Evolutionary conservation across 176 grass and related monocot genomes (phyloP).

Genomic region (Chrysopogon serrulatus): DNA sequence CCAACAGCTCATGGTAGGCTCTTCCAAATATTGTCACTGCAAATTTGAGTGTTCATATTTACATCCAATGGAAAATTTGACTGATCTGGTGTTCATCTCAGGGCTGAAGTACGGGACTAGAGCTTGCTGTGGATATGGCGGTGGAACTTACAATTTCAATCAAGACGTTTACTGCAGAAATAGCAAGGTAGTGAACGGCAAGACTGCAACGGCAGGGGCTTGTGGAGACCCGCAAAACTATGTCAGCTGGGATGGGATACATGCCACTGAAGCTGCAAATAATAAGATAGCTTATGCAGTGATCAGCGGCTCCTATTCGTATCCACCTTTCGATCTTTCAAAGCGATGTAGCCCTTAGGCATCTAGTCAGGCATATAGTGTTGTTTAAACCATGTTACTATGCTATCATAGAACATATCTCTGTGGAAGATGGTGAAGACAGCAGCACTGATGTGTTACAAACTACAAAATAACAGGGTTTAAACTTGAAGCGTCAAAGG

Average conservation of each 20-base stretch:
- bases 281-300: slow-evolving; percentile 33
- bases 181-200: slow-evolving; percentile 49
- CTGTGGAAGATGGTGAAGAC: background rate
- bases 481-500: too few species aligned
- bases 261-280: slow-evolving; percentile 72
- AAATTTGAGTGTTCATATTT: background rate
- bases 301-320: slow-evolving; percentile 32
- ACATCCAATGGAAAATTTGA: background rate
- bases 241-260: slow-evolving; percentile 84
- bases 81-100: slow-evolving; percentile 14
- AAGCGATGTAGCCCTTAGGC: slow-evolving; percentile 32
- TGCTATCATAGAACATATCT: background rate
- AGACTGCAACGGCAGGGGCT: slow-evolving; percentile 19
- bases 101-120: slow-evolving; percentile 50
- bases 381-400: background rate
- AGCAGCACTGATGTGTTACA: too few species aligned
- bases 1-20: slow-evolving; percentile 42
- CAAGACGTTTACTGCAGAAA: slow-evolving; percentile 42
- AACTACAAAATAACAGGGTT: too few species aligned
- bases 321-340: slow-evolving; percentile 41
- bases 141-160: slow-evolving; percentile 54
- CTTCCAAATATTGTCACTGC: background rate
- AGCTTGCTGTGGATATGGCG: slow-evolving; percentile 65
- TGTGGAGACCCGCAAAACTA: slow-evolving; percentile 57
- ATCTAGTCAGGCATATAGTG: background rate